Evolutionary conservation across 73 alveolate species (phyloP).

Genomic region (Diophrys appendiculata): DNA sequence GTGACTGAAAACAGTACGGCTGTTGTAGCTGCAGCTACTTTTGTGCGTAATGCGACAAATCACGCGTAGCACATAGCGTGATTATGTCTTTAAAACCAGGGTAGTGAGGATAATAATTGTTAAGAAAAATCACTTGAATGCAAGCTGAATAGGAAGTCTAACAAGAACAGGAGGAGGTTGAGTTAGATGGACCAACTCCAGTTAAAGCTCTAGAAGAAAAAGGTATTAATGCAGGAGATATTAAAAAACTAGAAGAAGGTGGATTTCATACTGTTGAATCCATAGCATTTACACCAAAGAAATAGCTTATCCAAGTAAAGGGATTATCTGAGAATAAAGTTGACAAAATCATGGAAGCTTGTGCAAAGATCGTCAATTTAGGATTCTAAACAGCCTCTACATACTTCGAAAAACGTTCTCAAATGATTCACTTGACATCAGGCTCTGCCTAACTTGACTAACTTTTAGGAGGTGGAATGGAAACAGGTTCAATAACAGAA

Average conservation of each 20-base stretch:
- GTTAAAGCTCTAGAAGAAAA: conserved; percentile 75
- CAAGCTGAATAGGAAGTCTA: too few relatives aligned
- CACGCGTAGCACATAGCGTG: too few relatives aligned
- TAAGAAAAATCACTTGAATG: too few relatives aligned
- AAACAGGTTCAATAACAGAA: conserved; percentile 95
- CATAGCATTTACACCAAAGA: conserved; percentile 82
- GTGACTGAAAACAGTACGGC: too few relatives aligned
- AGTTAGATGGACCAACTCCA: conserved; percentile 67
- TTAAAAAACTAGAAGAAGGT: conserved; percentile 89
- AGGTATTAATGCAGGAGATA: conserved; percentile 89
- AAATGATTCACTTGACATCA: conserved; percentile 78
- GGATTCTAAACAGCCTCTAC: conserved; percentile 87
- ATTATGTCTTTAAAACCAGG: too few relatives aligned
- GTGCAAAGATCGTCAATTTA: conserved; percentile 70
- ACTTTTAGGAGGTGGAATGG: conserved; percentile 96
- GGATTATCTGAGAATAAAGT: conserved; percentile 97
- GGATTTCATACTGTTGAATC: conserved; percentile 91
- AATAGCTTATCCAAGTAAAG: conserved; percentile 84
- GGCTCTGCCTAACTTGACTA: conserved; percentile 87
- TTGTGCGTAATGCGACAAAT: too few relatives aligned
- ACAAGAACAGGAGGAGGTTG: too few relatives aligned
- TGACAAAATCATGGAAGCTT: conserved; percentile 82
- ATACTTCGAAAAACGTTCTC: conserved; percentile 74
- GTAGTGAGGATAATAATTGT: too few relatives aligned
- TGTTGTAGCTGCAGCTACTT: too few relatives aligned